These are phyloP conservation scores for Ensete glaucum DNA, from an alignment of 176 grass and related monocot species.

Conservation along the genomic window DNA sequence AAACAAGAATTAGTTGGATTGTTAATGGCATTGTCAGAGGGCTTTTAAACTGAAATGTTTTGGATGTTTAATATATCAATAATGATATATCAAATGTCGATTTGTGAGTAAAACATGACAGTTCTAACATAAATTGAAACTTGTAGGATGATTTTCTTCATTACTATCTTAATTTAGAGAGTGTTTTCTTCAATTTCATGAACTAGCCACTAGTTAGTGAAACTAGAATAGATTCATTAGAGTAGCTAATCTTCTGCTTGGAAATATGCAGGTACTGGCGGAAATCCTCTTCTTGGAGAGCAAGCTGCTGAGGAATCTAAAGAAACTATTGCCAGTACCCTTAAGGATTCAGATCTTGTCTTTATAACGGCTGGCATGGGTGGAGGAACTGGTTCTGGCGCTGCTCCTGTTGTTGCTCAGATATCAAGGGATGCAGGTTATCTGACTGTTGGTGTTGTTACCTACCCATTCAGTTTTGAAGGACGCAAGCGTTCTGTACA, in stretches of 20 bases:
- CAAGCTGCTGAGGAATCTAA: constrained; percentile 93
- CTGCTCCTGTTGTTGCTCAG: constrained; percentile 97
- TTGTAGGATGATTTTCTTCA: not conserved
- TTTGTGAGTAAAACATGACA: not conserved
- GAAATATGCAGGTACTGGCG: constrained; percentile 55
- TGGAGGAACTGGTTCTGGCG: constrained; percentile 83
- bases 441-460: constrained; percentile 93
- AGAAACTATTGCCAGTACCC: constrained; percentile 64
- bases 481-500: constrained; percentile 93
- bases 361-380: constrained; percentile 98
- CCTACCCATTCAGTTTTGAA: constrained; percentile 93
- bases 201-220: too few relatives aligned
- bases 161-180: too few relatives aligned
- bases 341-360: constrained; percentile 78
- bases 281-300: constrained; percentile 77
- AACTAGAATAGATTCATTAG: not conserved
- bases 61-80: not conserved
- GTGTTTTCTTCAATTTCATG: too few relatives aligned
- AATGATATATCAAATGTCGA: not conserved
- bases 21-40: not conserved
- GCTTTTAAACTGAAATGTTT: not conserved
- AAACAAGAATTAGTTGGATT: not conserved
- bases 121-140: not conserved
- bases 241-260: not conserved
- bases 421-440: constrained; percentile 96